These are phyloP conservation scores for Chaetoceros muelleri DNA, from an alignment of 108 stramenopile genomes.

Conservation along the genomic window DNA sequence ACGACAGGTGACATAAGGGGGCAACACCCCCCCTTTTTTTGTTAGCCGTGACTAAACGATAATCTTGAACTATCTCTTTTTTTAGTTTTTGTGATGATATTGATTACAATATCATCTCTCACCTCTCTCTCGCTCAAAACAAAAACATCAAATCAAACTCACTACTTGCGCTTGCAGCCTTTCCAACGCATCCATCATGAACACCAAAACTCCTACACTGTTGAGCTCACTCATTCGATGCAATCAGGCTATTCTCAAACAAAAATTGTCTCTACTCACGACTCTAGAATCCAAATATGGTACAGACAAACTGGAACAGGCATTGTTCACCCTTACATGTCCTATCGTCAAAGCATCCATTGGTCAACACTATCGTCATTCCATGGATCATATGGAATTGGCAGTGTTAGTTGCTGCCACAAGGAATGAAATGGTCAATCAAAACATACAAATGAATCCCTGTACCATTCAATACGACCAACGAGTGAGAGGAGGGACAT, in stretches of 20 bases:
- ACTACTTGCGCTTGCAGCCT: too few species aligned
- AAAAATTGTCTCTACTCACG: slow-evolving; percentile 61
- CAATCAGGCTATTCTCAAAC: slow-evolving; percentile 54
- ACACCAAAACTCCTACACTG: neutral
- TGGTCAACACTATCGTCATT: slow-evolving; percentile 87
- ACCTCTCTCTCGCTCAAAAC: too few species aligned
- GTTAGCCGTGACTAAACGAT: too few species aligned
- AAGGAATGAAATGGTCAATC: too few species aligned
- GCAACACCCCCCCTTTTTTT: too few species aligned
- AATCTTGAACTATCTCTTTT: too few species aligned
- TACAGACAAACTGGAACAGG: slow-evolving; percentile 15
- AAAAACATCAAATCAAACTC: too few species aligned
- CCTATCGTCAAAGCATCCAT: slow-evolving; percentile 69
- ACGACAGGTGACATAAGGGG: too few species aligned
- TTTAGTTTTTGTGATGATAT: too few species aligned
- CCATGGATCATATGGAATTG: slow-evolving; percentile 80
- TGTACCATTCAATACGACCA: slow-evolving; percentile 69
- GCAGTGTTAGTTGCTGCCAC: slow-evolving; percentile 32
- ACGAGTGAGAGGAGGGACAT: slow-evolving; percentile 54
- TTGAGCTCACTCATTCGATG: slow-evolving; percentile 4
- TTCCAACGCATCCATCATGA: neutral
- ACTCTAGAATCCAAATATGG: slow-evolving; percentile 39
- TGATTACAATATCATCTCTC: too few species aligned
- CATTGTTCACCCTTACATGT: slow-evolving; percentile 37
- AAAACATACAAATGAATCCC: too few species aligned